Conservation (phyloP, 495 filamentous ascomycete genomes). For the Tuber aestivum region DNA sequence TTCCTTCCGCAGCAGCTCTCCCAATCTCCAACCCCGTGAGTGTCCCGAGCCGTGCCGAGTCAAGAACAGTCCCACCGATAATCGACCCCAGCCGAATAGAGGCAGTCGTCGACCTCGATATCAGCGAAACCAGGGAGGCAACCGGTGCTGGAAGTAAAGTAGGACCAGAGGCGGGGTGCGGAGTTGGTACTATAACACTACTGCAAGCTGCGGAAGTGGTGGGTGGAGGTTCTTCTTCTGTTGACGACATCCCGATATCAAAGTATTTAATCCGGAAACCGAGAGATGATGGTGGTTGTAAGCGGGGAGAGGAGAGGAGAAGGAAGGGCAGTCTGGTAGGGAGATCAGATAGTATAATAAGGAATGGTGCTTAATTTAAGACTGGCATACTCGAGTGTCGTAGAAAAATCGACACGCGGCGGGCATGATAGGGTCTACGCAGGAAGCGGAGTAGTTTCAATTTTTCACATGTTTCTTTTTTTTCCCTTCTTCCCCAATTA, state of each 20-base stretch:
- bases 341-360: not conserved
- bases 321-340: not conserved
- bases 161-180: conserved; percentile 45
- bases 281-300: not conserved
- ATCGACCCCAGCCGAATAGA: conserved; percentile 64
- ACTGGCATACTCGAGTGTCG: not conserved
- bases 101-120: conserved; percentile 63
- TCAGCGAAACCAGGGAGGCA: conserved; percentile 62
- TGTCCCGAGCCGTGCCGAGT: conserved; percentile 62
- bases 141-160: conserved; percentile 63
- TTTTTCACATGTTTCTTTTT: not conserved
- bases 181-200: not conserved
- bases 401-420: conserved; percentile 5
- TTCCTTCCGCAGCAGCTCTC: conserved; percentile 59
- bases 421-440: not conserved
- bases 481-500: not conserved
- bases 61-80: conserved; percentile 59
- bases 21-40: conserved; percentile 65
- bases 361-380: not conserved
- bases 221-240: not conserved
- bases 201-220: not conserved
- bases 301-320: not conserved
- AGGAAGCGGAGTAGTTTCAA: not conserved
- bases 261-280: not conserved
- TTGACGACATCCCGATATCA: not conserved